Evolutionary conservation across 2,329 filamentous ascomycete genomes (phyloP), one percentile per base, ranked within the genome.

Genomic region (Colletotrichum limetticola): DNA sequence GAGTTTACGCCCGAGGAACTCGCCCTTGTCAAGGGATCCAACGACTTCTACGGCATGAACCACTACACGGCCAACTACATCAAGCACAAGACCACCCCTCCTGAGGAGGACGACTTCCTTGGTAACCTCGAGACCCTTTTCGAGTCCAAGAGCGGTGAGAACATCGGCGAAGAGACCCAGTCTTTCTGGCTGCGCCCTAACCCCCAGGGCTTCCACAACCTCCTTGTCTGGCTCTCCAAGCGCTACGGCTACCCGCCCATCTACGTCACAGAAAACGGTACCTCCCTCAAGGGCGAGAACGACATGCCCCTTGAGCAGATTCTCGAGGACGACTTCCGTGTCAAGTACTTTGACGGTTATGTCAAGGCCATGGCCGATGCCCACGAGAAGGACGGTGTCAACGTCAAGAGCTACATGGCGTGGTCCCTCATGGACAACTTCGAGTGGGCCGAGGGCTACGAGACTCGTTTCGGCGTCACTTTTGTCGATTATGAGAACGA

Each of bases 11-110:
- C 88, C 0, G 93, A 94, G 76, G 94, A 97, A 80, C 82, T 86
- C 28, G 90, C 89, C 2, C 86, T 97, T n/a, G 91, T 97, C 58
- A 88, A 92, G 78, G 94, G 93, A n/a, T 94, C 92, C 80, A 97
- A 97, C 82, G 95, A 97, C 86, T 97, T 97, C 84, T 97, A 97
- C 83, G 95, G 94, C 82, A 96, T 96, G 94, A 97, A 97, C 86
- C 93, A 95, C 87, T 97, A 97, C 86, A 95, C 94, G 63, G 93
- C 94, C 79, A 94, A 97, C 87, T 97, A 94, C 84, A 91, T 97
- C 84, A 92, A 91, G 81, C 92, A 95, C 84, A 90, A 91, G 79
- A 87, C 89, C 8, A 88, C 87, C 7, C 84, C 87, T 60, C 84
- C 93, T 0, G 86, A 89, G 1, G 85, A 85, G 4, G 87, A 93